Evolutionary conservation across 345 rosid genomes (phyloP), one percentile per base, ranked within the genome.

Genomic region (Moringa oleifera): DNA sequence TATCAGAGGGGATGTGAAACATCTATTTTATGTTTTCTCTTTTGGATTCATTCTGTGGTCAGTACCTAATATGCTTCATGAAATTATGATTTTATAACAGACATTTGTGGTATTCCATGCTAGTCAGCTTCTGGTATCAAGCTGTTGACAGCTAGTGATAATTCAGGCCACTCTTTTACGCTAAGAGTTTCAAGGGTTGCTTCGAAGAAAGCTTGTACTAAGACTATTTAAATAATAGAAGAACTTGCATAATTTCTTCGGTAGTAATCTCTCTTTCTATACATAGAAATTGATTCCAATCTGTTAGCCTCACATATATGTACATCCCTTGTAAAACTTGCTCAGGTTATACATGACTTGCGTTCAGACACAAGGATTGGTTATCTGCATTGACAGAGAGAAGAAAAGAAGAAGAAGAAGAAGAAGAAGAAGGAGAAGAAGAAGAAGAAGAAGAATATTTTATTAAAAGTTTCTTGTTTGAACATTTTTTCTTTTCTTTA

Each of bases 21-120:
- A 15, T 19, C 11, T 33, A 22, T 53, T 31, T 20, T 47, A 50
- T 21, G n/a, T 67, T 5, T 45, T 25, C n/a, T 19, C 19, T 21
- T 51, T 60, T n/a, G 36, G 18, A 24, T 73, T 65, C 55, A 58
- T 53, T 51, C 22, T n/a, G n/a, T n/a, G n/a, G n/a, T n/a, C n/a
- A n/a, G n/a, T n/a, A n/a, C n/a, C n/a, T n/a, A n/a, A n/a, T n/a
- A n/a, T n/a, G n/a, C n/a, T n/a, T n/a, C n/a, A n/a, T n/a, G n/a
- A n/a, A n/a, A n/a, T n/a, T 49, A 15, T 23, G 19, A 24, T 47
- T 63, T 70, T 28, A 46, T 16, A 23, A 41, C 20, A 17, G 21
- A 24, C 16, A 46, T 13, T 15, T 24, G 41, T 55, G 20, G 25
- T 45, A 36, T 54, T 28, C 52, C 31, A 37, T 23, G 33, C n/a